A percentile compares a stretch with the other conserved stretches of the same genome.
Conservation (phyloP, 1,139 yeast genomes). For the Magnusiomyces suaveolens region DNA sequence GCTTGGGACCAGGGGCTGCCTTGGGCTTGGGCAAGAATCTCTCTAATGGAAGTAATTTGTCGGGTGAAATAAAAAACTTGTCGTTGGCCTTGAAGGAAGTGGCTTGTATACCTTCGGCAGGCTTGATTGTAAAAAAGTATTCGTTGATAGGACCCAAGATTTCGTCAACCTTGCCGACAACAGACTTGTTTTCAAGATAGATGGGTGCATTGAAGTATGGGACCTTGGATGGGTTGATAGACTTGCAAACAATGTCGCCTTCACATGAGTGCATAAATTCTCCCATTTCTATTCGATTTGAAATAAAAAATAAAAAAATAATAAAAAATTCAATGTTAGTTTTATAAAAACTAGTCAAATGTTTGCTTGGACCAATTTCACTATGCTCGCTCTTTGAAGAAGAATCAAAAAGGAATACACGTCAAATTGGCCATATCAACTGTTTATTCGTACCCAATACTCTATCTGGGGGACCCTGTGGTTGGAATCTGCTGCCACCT, state of each 20-base stretch:
- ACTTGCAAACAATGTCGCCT: constrained; percentile 94
- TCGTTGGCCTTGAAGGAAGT: constrained; percentile 89
- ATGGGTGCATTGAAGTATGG: constrained; percentile 99
- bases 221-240: constrained; percentile 72
- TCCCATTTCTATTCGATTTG: constrained; percentile 83
- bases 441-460: constrained; percentile 33
- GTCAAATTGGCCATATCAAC: too few species aligned
- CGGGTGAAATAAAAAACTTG: constrained; percentile 90
- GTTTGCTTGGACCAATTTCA: not conserved
- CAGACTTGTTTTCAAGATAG: constrained; percentile 83
- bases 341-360: not conserved
- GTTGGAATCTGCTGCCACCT: constrained; percentile 39
- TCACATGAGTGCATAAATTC: constrained; percentile 85
- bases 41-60: constrained; percentile 88
- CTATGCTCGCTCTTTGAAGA: too few species aligned
- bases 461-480: constrained; percentile 87
- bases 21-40: constrained; percentile 92
- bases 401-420: too few species aligned
- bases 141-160: constrained; percentile 95
- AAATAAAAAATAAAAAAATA: not conserved
- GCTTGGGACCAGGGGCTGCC: constrained; percentile 60
- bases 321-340: not conserved
- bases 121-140: constrained; percentile 91
- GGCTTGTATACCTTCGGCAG: constrained; percentile 93
- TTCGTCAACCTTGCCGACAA: constrained; percentile 96